Conservation (phyloP, 495 filamentous ascomycete species). For the Parmelia sp. region DNA sequence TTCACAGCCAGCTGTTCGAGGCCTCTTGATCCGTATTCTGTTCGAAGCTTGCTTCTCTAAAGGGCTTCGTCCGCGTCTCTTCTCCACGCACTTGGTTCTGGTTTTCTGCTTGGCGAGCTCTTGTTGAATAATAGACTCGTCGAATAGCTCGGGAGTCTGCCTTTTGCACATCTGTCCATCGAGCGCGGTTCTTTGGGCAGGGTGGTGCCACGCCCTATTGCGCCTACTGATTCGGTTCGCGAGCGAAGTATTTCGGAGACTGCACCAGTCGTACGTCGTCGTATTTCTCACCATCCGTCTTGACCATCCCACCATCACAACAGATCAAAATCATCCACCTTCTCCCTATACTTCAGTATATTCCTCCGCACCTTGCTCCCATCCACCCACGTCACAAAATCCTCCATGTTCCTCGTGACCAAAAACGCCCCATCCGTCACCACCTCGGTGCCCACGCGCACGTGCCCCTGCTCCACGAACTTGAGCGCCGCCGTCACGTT, state of each 20-base stretch:
- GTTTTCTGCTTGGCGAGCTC: neutral
- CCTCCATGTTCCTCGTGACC: slow-evolving; percentile 72
- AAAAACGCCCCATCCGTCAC: slow-evolving; percentile 66
- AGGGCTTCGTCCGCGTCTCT: too few species aligned
- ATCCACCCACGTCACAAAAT: slow-evolving; percentile 96
- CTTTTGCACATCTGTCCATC: neutral
- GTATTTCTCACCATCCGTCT: neutral
- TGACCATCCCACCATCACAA: slow-evolving; percentile 41
- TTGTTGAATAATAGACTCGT: neutral
- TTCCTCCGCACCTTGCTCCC: slow-evolving; percentile 94
- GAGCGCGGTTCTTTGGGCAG: neutral
- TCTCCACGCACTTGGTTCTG: too few species aligned
- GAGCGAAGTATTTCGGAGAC: neutral
- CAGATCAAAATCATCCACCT: slow-evolving; percentile 94
- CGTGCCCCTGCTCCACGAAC: slow-evolving; percentile 92
- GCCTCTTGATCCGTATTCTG: neutral
- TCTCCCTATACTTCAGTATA: slow-evolving; percentile 87
- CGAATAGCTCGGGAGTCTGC: neutral
- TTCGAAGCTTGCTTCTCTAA: neutral
- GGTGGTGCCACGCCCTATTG: too few species aligned
- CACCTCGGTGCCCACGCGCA: slow-evolving; percentile 85
- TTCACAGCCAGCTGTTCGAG: neutral
- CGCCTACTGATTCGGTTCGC: neutral
- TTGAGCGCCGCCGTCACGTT: slow-evolving; percentile 73
- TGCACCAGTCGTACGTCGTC: neutral